phyloP scores from a whole-genome alignment of 2,329 filamentous ascomycete species.

The Aureobasidium musti region DNA sequence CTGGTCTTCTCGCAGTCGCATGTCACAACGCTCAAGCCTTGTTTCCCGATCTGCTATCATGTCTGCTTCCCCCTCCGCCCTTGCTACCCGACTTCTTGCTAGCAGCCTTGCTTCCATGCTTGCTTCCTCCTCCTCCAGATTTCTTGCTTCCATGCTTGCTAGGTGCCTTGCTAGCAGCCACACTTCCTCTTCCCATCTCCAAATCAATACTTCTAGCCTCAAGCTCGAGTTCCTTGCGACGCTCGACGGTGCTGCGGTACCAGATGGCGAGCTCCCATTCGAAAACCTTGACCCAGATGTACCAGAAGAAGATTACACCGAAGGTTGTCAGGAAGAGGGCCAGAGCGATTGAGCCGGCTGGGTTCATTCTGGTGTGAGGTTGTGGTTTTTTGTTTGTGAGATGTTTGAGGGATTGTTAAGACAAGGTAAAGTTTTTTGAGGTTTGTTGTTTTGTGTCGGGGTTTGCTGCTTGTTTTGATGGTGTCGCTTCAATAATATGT shows the following conservation, averaged over 20 bases:
- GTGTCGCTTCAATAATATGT: background rate
- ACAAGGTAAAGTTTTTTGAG: background rate
- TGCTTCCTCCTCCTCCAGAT: background rate
- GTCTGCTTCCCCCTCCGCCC: background rate
- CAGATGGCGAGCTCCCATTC: slow-evolving; percentile 14
- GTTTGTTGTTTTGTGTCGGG: background rate
- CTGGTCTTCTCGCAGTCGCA: background rate
- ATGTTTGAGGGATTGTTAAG: background rate
- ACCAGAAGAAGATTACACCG: slow-evolving; percentile 3
- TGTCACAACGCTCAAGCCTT: background rate
- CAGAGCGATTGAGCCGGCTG: background rate
- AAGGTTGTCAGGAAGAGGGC: background rate
- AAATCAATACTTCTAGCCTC: background rate
- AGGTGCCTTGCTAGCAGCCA: background rate
- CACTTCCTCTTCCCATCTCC: background rate
- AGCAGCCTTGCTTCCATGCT: background rate
- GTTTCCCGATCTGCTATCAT: background rate
- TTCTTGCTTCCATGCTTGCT: background rate
- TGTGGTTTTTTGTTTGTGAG: background rate
- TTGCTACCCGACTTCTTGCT: background rate
- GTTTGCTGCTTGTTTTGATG: background rate
- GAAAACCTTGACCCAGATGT: slow-evolving; percentile 4
- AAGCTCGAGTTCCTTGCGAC: background rate
- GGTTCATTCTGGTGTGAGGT: background rate
- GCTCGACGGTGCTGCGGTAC: background rate